Evolutionary conservation across 73 alveolate genomes (phyloP).

Genomic region (Paraurostyla sp.): DNA sequence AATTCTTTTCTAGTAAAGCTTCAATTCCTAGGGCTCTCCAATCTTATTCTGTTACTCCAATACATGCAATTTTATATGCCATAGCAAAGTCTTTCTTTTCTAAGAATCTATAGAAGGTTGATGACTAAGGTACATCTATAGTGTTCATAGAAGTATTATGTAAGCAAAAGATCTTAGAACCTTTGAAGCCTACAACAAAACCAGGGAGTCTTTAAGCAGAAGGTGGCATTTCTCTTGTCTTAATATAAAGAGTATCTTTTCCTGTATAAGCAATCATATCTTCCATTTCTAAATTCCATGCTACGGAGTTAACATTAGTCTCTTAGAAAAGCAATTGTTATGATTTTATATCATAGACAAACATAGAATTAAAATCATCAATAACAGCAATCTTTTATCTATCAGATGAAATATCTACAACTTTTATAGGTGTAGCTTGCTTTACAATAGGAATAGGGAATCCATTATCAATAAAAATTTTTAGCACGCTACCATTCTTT

Average conservation of each 20-base stretch:
- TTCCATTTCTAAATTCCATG: slow-evolving; percentile 98
- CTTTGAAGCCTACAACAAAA: slow-evolving; percentile 98
- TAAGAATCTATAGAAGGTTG: slow-evolving; percentile 92
- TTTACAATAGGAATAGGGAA: slow-evolving; percentile 97
- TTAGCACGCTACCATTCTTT: slow-evolving; percentile 88
- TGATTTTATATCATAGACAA: slow-evolving; percentile 92
- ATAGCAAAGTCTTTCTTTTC: slow-evolving; percentile 94
- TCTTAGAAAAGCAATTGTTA: slow-evolving; percentile 91
- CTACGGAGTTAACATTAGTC: slow-evolving; percentile 93
- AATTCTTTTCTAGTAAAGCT: slow-evolving; percentile 87
- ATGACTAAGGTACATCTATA: slow-evolving; percentile 97
- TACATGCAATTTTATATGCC: slow-evolving; percentile 95
- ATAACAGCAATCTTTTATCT: slow-evolving; percentile 94
- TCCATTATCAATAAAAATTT: slow-evolving; percentile 97
- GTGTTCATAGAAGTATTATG: slow-evolving; percentile 87
- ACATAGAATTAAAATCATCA: slow-evolving; percentile 91
- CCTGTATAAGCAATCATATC: slow-evolving; percentile 92
- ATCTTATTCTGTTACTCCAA: slow-evolving; percentile 98
- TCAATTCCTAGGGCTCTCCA: slow-evolving; percentile 98
- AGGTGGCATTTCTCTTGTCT: slow-evolving; percentile 86
- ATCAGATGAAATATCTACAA: slow-evolving; percentile 89
- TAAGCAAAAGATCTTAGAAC: slow-evolving; percentile 96
- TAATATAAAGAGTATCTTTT: slow-evolving; percentile 69
- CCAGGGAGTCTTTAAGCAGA: slow-evolving; percentile 93
- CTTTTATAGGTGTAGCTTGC: slow-evolving; percentile 90